Base-by-base conservation (phyloP, 768 basidiomycete genomes). In the Russula virescens region DNA sequence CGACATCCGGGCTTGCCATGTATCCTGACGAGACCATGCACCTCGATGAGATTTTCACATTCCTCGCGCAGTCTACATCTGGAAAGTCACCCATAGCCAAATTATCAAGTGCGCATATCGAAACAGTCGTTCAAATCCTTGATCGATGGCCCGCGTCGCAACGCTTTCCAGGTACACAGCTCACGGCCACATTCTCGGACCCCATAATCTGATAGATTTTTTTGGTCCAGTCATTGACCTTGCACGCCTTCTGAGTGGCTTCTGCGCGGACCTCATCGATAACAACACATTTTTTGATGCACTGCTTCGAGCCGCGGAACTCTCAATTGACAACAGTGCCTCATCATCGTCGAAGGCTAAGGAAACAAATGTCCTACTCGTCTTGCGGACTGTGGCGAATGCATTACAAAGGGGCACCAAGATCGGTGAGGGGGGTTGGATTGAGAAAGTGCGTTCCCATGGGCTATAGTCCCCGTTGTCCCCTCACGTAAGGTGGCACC, bases 301-400 rank as follows among this genome's bases (percentile, higher is more conserved):
- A 1, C 72, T 95, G 13, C 83, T 93, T 72, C 76, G 75, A 58
- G 88, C 85, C 16, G 81, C 86, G 3, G 86, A 88, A 54, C 91
- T 88, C 86, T 71, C 71, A 55, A 66, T 49, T n/a, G 52, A 77
- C 34, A 77, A 82, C 1, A 84, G 84, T 81, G 69, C 76, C 31
- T 71, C 73, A n/a, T 79, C 86, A 0, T 71, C 88, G 40, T 72
- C 78, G 4, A 97, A 93, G 74, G 73, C 84, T 8, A 78, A 86
- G 60, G 94, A 97, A 71, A 96, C 88, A 19, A 98, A 98, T 70
- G 79, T 87, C 1, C 77, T 96, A 63, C 79, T 99, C 26, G 78
- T 89, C 2, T 76, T 97, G 53, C 82, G 95, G 38, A 87, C 85
- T 0, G 68, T 97, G 40, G 85, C 90, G 28, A 99, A 99, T 73